These are phyloP conservation scores for Lepiota brunneoincarnata DNA, from an alignment of 768 basidiomycete species.

Conservation along the genomic window DNA sequence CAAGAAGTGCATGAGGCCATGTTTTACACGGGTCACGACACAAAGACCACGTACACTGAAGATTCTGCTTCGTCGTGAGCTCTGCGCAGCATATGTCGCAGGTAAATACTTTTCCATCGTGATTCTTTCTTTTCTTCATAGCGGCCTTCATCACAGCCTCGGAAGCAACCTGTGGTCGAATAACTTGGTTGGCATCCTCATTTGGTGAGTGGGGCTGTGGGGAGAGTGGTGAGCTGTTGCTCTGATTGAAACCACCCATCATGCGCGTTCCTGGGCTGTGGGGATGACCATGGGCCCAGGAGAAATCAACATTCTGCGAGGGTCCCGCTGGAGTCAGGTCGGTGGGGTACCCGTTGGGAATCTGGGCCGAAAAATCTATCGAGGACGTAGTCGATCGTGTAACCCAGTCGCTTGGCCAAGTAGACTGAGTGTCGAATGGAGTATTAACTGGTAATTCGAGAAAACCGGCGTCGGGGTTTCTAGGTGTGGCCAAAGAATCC, in stretches of 20 bases:
- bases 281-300: not conserved
- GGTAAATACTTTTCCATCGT: constrained; percentile 1
- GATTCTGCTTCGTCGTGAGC: constrained; percentile 11
- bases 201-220: not conserved
- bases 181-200: not conserved
- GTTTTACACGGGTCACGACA: not conserved
- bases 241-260: no score
- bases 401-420: not conserved
- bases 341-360: no score
- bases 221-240: not conserved
- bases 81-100: not conserved
- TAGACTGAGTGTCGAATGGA: not conserved
- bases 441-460: not conserved
- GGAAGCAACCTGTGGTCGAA: constrained; percentile 5
- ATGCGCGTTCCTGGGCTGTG: no score
- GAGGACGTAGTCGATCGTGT: not conserved
- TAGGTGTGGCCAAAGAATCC: not conserved
- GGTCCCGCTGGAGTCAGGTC: not conserved
- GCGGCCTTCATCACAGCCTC: constrained; percentile 5
- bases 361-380: no score
- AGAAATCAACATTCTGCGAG: no score
- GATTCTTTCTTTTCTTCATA: constrained; percentile 7
- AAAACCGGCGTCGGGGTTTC: no score
- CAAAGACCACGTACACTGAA: not conserved
- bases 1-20: not conserved